Base-by-base conservation (phyloP, 345 rosid genomes). In the Arabidopsis arenosa region DNA sequence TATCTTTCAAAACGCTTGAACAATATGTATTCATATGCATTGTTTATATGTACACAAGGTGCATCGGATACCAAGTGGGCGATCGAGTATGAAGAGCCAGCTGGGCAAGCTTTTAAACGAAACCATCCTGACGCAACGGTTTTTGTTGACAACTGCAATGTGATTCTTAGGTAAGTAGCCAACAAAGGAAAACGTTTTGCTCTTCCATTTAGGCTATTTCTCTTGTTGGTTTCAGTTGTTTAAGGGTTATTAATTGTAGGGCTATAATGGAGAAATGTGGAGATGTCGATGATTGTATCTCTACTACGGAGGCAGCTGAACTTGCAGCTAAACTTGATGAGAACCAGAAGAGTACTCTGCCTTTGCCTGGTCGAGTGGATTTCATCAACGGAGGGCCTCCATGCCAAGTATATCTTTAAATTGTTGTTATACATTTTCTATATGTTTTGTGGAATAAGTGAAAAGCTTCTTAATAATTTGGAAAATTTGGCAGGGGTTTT, bases 331-430 rank as follows among this genome's bases (percentile, higher is more conserved):
- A 74, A 61, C 81, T 85, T 47, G 68, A 73, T 17, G 83, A 85
- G 68, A 37, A 70, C 37, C 76, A 75, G 9, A 79, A 78, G 57
- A 69, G 73, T 67, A 49, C 56, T 48, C 51, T 85, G 67, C 87
- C 85, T 55, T 17, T 67, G 9, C 87, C 85, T 9, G 96, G 97
- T 23, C 85, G 88, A 55, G 98, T 91, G 17, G 97, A 93, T 62
- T 93, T 93, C 77, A 93, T 93, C 79, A 91, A 84, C 51, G 98
- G 98, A 52, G 98, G 98, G 23, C 98, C 97, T 79, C 97, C 98
- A 32, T 93, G 98, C 74, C 98, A 93, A 88, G 97, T 89, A 76
- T 18, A 32, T 62, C 52, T 14, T 0, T 40, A 40, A 36, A 37
- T 39, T 40, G 17, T 39, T 48, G 41, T 18, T 26, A 40, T 21